These are phyloP conservation scores for Ampelomyces quisqualis DNA, from an alignment of 2,329 filamentous ascomycete genomes.

Conservation along the genomic window DNA sequence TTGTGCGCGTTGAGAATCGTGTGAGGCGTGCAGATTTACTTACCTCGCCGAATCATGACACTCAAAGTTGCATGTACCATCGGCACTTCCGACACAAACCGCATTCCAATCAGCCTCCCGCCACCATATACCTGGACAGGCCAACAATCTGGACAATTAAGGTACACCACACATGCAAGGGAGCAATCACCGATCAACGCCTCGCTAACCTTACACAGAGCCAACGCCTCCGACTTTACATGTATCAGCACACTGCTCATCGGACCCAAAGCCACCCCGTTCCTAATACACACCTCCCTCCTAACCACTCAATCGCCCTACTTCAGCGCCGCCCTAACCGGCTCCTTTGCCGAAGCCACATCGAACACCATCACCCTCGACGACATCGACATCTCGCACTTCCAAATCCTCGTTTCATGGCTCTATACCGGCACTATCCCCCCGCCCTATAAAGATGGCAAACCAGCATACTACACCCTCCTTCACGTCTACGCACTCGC, in stretches of 20 bases:
- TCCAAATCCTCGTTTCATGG: slow-evolving; percentile 55
- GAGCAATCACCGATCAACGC: slow-evolving; percentile 1
- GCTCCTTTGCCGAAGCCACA: slow-evolving; percentile 49
- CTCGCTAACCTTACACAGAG: slow-evolving; percentile 23
- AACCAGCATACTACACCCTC: slow-evolving; percentile 54
- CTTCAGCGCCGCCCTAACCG: slow-evolving; percentile 54
- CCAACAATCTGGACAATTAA: slow-evolving; percentile 17
- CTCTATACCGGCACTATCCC: slow-evolving; percentile 49
- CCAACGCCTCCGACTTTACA: slow-evolving; percentile 46
- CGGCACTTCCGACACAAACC: slow-evolving; percentile 13
- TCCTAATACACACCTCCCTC: slow-evolving; percentile 52
- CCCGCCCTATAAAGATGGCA: slow-evolving; percentile 48
- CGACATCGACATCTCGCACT: slow-evolving; percentile 48
- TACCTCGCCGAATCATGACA: slow-evolving; percentile 9
- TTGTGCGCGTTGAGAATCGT: neutral
- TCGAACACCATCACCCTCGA: slow-evolving; percentile 48
- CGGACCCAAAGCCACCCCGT: slow-evolving; percentile 45
- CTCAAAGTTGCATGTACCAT: slow-evolving; percentile 14
- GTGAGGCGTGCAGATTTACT: neutral
- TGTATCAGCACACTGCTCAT: slow-evolving; percentile 43
- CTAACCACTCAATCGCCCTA: slow-evolving; percentile 52
- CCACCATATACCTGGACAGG: slow-evolving; percentile 35
- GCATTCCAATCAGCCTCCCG: slow-evolving; percentile 31
- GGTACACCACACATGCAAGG: slow-evolving; percentile 22
- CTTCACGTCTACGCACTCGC: slow-evolving; percentile 51